phyloP scores from a whole-genome alignment of 192 early-diverging fungal genomes.

The Jimgerdemannia lactiflua region DNA sequence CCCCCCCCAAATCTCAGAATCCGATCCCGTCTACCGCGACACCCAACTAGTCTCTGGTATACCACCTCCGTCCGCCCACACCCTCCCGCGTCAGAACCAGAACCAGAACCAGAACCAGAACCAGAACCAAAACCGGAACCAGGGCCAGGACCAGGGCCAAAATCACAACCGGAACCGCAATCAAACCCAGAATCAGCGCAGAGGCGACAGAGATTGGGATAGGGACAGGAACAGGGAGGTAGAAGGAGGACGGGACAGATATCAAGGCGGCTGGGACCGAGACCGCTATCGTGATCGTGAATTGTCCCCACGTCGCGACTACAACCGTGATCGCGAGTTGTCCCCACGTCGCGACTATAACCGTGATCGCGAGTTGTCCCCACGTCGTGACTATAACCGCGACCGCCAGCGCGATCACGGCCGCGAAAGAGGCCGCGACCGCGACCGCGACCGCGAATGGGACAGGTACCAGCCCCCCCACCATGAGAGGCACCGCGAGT shows the following conservation, averaged over 20 bases:
- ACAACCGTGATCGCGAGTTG: constrained; percentile 32
- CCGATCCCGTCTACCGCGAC: constrained; percentile 37
- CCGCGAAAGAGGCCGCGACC: constrained; percentile 14
- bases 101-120: constrained; percentile 12
- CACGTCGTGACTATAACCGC: constrained; percentile 18
- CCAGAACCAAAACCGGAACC: constrained; percentile 18
- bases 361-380: constrained; percentile 29
- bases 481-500: background rate
- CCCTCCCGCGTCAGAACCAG: constrained; percentile 24
- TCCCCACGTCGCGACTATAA: constrained; percentile 22
- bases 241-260: too few species aligned
- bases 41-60: constrained; percentile 39
- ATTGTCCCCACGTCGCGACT: constrained; percentile 20
- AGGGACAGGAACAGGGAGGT: too few species aligned
- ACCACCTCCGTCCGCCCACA: constrained; percentile 37
- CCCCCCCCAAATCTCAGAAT: too few species aligned
- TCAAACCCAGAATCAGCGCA: too few species aligned
- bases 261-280: constrained; percentile 19
- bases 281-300: constrained; percentile 31
- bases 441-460: constrained; percentile 20
- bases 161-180: too few species aligned
- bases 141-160: background rate
- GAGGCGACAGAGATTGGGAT: too few species aligned
- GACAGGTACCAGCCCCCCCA: background rate
- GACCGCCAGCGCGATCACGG: constrained; percentile 13